Evolutionary conservation across 495 filamentous ascomycete genomes (phyloP).

Genomic region (Tuber calosporum): DNA sequence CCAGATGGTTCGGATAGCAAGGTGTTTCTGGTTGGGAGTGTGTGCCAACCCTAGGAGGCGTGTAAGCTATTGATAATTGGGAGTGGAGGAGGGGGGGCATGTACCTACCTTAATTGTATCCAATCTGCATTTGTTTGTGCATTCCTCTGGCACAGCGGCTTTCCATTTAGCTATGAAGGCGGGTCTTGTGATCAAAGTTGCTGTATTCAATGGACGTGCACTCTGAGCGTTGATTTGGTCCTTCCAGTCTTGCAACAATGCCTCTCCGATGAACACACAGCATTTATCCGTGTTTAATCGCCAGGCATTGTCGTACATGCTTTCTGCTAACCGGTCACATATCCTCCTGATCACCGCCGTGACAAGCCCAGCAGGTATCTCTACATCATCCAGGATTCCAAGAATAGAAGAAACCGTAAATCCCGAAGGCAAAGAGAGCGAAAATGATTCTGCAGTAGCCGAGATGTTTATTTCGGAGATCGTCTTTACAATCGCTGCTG

Average conservation of each 20-base stretch:
- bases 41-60: slow-evolving; percentile 27
- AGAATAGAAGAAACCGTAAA: slow-evolving; percentile 19
- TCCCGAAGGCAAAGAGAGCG: slow-evolving; percentile 38
- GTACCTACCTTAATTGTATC: slow-evolving; percentile 29
- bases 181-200: neutral
- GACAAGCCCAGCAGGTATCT: slow-evolving; percentile 27
- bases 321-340: slow-evolving; percentile 15
- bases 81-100: neutral
- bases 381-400: slow-evolving; percentile 24
- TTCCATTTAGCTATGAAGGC: slow-evolving; percentile 33
- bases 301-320: slow-evolving; percentile 9
- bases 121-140: slow-evolving; percentile 18
- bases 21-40: slow-evolving; percentile 23
- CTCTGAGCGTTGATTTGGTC: neutral
- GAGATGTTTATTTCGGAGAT: slow-evolving; percentile 49
- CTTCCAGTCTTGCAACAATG: slow-evolving; percentile 26
- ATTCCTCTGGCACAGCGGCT: slow-evolving; percentile 28
- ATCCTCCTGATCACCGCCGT: slow-evolving; percentile 14
- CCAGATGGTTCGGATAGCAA: slow-evolving; percentile 22
- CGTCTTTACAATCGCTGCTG: slow-evolving; percentile 44
- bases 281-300: slow-evolving; percentile 15
- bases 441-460: slow-evolving; percentile 47
- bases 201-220: no score
- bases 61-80: neutral
- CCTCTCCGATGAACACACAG: slow-evolving; percentile 11